Evolutionary conservation across 129 eudicot species (phyloP).

Genomic region (Ambrosia trifida): DNA sequence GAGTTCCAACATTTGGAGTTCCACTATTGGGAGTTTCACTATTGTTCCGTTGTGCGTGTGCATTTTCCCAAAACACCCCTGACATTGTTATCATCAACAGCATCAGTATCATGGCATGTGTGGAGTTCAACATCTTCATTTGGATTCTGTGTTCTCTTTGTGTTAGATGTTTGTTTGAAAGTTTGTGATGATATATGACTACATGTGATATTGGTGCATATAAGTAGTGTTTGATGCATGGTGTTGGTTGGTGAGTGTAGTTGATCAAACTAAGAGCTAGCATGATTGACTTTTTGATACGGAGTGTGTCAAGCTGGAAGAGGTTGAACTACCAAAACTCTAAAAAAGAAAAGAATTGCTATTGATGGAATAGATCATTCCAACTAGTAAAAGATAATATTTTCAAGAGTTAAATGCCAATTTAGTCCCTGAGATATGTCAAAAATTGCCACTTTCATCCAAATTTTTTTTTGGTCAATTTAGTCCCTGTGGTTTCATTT

Average conservation of each 20-base stretch:
- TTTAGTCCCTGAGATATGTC: too few species aligned
- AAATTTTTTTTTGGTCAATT: too few species aligned
- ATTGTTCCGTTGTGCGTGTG: slow-evolving; percentile 17
- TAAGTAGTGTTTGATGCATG: slow-evolving; percentile 27
- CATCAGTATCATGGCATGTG: slow-evolving; percentile 2
- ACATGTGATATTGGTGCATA: not conserved
- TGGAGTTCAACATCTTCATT: slow-evolving; percentile 19
- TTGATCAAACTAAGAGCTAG: slow-evolving; percentile 36
- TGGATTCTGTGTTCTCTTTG: slow-evolving; percentile 1
- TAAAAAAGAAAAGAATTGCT: not conserved
- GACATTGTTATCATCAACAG: slow-evolving; percentile 15
- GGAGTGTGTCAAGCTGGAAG: slow-evolving; percentile 21
- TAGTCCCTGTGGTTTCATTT: too few species aligned
- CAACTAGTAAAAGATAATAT: slow-evolving; percentile 4
- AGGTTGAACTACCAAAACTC: slow-evolving; percentile 35
- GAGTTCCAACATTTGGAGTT: too few species aligned
- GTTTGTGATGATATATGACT: not conserved
- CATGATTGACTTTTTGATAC: slow-evolving; percentile 26
- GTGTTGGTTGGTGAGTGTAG: slow-evolving; percentile 29
- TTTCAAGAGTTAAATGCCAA: too few species aligned
- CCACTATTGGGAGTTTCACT: not conserved
- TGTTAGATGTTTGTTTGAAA: slow-evolving; percentile 2
- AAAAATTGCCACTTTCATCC: too few species aligned
- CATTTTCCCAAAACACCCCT: slow-evolving; percentile 14
- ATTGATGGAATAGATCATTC: not conserved